These are phyloP conservation scores for Cercospora berteroae DNA, from an alignment of 2,329 filamentous ascomycete genomes.

Conservation along the genomic window DNA sequence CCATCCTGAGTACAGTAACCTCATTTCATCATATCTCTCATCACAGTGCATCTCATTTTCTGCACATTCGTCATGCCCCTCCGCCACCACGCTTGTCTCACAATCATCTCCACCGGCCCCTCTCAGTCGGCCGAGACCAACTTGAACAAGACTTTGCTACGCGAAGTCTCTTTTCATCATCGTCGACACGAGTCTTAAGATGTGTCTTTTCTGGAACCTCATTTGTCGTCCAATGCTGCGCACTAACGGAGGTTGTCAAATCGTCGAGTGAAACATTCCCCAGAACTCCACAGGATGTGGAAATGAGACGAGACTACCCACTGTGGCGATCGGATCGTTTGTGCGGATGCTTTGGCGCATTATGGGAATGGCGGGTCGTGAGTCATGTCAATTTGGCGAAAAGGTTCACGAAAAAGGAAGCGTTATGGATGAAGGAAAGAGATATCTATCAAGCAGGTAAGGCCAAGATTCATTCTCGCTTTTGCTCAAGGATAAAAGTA, in stretches of 20 bases:
- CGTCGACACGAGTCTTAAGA: background rate
- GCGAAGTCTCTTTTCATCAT: background rate
- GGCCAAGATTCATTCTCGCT: background rate
- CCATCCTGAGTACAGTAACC: background rate
- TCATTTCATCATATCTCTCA: background rate
- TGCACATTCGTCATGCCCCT: background rate
- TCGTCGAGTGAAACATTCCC: background rate
- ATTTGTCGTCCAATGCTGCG: background rate
- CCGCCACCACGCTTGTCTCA: background rate
- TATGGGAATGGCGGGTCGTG: background rate
- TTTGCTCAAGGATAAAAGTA: background rate
- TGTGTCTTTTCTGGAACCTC: background rate
- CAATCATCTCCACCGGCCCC: background rate
- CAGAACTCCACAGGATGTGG: background rate
- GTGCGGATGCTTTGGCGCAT: background rate
- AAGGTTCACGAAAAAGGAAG: background rate
- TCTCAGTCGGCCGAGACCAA: background rate
- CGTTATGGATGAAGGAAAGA: background rate
- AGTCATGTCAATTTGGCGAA: background rate
- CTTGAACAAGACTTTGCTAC: background rate
- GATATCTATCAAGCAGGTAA: background rate
- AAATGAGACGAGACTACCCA: background rate
- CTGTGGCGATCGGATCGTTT: background rate
- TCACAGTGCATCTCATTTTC: background rate
- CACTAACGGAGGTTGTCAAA: conserved; percentile 4